These are phyloP conservation scores for Lachnellula arida DNA, from an alignment of 2,329 filamentous ascomycete genomes.

Conservation along the genomic window DNA sequence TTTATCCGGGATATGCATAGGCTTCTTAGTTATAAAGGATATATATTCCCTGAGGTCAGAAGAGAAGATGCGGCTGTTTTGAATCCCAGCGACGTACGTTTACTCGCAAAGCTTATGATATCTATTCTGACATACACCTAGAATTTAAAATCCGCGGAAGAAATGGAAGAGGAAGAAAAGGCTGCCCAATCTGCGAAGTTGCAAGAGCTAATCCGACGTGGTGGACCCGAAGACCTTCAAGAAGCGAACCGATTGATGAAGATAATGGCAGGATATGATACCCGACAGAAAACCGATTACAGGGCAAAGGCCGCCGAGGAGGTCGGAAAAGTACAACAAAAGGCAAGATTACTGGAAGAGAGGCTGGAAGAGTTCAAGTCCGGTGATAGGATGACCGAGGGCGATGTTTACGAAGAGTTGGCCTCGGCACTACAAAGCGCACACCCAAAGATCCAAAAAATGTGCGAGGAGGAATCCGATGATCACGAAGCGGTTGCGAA, in stretches of 20 bases:
- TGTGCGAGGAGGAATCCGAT: conserved; percentile 98
- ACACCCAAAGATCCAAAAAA: conserved; percentile 97
- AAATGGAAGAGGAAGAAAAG: conserved; percentile 96
- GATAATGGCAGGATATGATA: conserved; percentile 97
- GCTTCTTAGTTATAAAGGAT: conserved; percentile 92
- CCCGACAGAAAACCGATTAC: conserved; percentile 92
- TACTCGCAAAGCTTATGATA: background rate
- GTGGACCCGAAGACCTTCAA: conserved; percentile 86
- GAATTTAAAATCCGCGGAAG: conserved; percentile 93
- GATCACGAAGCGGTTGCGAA: conserved; percentile 95
- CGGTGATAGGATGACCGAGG: conserved; percentile 70
- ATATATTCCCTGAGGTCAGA: conserved; percentile 87
- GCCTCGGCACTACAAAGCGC: conserved; percentile 85
- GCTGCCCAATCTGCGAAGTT: conserved; percentile 97
- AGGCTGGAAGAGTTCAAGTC: conserved; percentile 79
- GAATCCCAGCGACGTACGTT: conserved; percentile 92
- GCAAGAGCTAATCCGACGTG: conserved; percentile 90
- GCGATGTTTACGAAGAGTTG: conserved; percentile 74
- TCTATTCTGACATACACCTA: conserved; percentile 38
- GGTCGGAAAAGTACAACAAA: conserved; percentile 90
- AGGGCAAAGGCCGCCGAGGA: conserved; percentile 96
- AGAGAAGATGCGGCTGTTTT: conserved; percentile 92
- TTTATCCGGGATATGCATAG: conserved; percentile 98
- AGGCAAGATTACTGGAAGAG: conserved; percentile 87
- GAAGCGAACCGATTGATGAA: conserved; percentile 99